Percentiles rank a stretch among this genome's conserved stretches.
These are phyloP conservation scores for Rhizoclosmatium sp. DNA, from an alignment of 192 early-diverging fungal genomes.

Conservation along the genomic window DNA sequence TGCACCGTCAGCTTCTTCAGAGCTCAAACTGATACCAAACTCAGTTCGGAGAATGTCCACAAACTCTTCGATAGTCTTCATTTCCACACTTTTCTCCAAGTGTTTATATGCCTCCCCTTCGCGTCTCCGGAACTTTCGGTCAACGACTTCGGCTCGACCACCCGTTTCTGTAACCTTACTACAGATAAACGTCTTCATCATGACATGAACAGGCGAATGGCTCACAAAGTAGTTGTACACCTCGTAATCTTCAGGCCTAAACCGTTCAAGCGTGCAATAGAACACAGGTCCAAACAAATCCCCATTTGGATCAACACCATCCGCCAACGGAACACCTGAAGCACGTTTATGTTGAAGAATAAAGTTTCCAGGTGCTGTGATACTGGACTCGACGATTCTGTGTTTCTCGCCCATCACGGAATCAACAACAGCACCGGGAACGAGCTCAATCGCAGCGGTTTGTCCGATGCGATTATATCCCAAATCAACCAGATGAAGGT, in stretches of 20 bases:
- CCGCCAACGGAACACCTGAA: slow-evolving; percentile 9
- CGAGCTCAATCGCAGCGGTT: slow-evolving; percentile 9
- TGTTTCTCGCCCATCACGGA: slow-evolving; percentile 3
- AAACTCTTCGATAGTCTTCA: slow-evolving; percentile 9
- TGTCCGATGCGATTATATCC: background rate
- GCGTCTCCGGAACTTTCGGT: slow-evolving; percentile 9
- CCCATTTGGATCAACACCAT: slow-evolving; percentile 1
- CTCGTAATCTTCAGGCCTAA: slow-evolving; percentile 19
- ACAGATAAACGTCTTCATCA: background rate
- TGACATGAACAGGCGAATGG: background rate
- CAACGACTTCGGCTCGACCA: slow-evolving; percentile 9
- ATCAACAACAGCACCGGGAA: background rate
- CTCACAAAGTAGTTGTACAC: slow-evolving; percentile 11
- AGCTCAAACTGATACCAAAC: slow-evolving; percentile 14
- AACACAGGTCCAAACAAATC: background rate
- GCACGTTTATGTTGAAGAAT: slow-evolving; percentile 9
- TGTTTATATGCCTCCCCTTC: background rate
- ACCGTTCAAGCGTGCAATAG: slow-evolving; percentile 4
- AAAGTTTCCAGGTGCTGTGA: background rate
- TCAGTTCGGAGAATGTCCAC: slow-evolving; percentile 5
- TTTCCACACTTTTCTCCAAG: slow-evolving; percentile 3
- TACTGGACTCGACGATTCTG: background rate
- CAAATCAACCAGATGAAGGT: slow-evolving; percentile 1
- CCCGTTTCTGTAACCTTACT: slow-evolving; percentile 11
- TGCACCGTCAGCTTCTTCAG: background rate